Evolutionary conservation across 129 eudicot species (phyloP), one percentile per base, ranked within the genome.

Genomic region (Centaurea solstitialis): DNA sequence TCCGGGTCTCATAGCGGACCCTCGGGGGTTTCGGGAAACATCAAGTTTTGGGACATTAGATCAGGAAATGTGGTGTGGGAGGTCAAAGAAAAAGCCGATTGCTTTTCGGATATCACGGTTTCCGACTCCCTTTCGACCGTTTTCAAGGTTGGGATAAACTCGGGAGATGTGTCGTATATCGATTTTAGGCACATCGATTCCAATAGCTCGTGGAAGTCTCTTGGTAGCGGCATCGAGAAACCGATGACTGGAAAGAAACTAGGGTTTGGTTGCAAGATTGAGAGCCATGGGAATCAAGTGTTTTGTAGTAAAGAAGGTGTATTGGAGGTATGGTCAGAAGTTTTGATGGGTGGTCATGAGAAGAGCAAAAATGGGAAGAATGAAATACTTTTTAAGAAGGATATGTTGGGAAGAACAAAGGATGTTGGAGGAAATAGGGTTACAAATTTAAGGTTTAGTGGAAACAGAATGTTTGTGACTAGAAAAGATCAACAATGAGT

Each of bases 1-100:
- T 88, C 93, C 4, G 97, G 95, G 40, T 90, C 91, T 20, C 97
- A 90, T 62, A 90, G 97, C 80, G 97, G 97, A 72, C 89, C 91
- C 28, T 74, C 86, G 9, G 94, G 97, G 39, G 97, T 92, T 8
- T 21, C 26, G 9, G 94, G 97, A 8, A 88, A 81, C 64, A 90
- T 92, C 37, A 86, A 78, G 76, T 87, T 92, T 65, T 92, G 90
- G 95, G 97, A 92, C 84, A 69, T 92, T 22, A 76, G 95, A 80
- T 90, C 97, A 0, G 95, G 97, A 7, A 84, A 81, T 72, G 78
- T 81, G 9, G 93, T 78, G 3, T 92, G 95, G 93, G 97, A 92
- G 62, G 2, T 92, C n/a, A 86, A 92, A 81, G 95, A 90, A 37
- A 87, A 81, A 69, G 79, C 61, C 13, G 95, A 92, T 84, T 92